Base-by-base conservation (phyloP, 169 alveolate species). In the Eimeria necatrix region DNA sequence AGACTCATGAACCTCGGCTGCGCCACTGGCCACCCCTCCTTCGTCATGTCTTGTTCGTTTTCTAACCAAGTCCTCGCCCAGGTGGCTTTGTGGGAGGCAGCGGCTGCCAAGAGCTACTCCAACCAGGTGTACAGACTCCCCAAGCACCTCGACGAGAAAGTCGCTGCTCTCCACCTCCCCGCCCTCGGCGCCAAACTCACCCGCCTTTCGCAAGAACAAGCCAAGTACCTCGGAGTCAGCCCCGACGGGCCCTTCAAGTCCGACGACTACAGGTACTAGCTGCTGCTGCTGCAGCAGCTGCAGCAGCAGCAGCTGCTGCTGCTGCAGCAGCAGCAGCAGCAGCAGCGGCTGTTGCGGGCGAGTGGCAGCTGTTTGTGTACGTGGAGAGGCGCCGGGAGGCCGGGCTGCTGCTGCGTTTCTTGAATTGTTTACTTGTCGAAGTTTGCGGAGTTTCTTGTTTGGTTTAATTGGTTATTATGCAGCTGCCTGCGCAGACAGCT, bases 11-110 rank as follows among this genome's bases (percentile, higher is more conserved):
- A 99, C 97, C 98, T 99, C 24, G 99, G 99, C 48, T 99, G 99
- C 84, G 99, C 99, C 95, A 99, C 99, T 73, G 99, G 99, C 6
- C 99, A 99, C 95, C 99, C 99, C 26, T 98, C 99, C 70, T 98
- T 99, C 96, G 99, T 99, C 73, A 99, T 99, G 99, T 98, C 99
- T 73, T 98, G 98, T 97, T 98, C 99, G 24, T 99, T 99, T 98
- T 98, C 99, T 73, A 99, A 99, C 96, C 99, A 99, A 97, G 96
- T 97, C 48, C 91, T 98, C 41, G 99, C 99, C 26, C 97, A 98
- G 95, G 95, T 98, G 80, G 99, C 98, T 80, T 94, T 98, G 32
- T 97, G 99, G 99, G 96, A 94, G 52, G 97, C 97, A 97, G 97
- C 96, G 96, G 96, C 95, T 32, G 51, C 81, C 93, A 96, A 91